A percentile compares a stretch with the other conserved stretches of the same genome.
Evolutionary conservation across 208 protist species (phyloP).

Genomic region (Lotmaria passim): DNA sequence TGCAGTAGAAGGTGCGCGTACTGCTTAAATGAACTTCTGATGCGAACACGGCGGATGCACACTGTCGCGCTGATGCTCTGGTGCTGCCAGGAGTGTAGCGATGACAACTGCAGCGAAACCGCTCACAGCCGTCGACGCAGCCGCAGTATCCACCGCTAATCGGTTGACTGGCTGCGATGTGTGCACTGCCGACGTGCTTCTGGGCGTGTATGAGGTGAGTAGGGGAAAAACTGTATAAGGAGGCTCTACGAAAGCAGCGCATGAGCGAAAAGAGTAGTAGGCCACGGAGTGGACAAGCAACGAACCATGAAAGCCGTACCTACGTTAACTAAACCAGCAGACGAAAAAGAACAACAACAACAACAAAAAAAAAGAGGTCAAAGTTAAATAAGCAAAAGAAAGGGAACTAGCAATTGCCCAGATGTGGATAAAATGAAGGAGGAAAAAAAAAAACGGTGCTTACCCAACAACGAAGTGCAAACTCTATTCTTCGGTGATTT

Average conservation of each 20-base stretch:
- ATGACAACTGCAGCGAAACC: background rate
- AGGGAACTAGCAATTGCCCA: too few relatives aligned
- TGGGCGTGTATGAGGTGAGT: background rate
- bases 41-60: background rate
- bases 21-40: background rate
- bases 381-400: background rate
- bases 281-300: too few relatives aligned
- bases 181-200: background rate
- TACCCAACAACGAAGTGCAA: too few relatives aligned
- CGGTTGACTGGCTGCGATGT: background rate
- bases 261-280: background rate
- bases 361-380: background rate
- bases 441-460: conserved; percentile 1
- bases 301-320: background rate
- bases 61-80: too few relatives aligned
- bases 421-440: too few relatives aligned
- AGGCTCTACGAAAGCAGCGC: conserved; percentile 1
- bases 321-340: background rate
- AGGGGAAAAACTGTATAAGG: background rate
- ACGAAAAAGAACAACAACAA: background rate
- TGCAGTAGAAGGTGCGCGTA: too few relatives aligned
- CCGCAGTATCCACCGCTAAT: background rate
- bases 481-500: too few relatives aligned
- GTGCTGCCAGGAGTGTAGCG: background rate
- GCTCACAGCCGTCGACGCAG: background rate